Conservation (phyloP, 805 yeast genomes). For the Candida nonsorbophila region DNA sequence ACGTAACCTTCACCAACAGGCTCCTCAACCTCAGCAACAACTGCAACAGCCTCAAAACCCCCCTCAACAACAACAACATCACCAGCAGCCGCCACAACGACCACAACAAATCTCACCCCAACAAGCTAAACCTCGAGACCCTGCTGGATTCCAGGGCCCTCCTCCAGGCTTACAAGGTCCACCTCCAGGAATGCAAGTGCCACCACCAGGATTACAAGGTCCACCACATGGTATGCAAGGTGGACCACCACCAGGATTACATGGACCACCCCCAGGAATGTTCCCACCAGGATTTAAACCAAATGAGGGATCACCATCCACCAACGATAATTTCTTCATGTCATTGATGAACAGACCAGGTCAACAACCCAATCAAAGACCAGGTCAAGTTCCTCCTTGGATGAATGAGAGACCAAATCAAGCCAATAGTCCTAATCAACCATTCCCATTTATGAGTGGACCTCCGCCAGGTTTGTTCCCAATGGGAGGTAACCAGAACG, state of each 20-base stretch:
- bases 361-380: conserved; percentile 6
- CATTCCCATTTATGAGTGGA: background rate
- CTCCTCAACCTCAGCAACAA: conserved; percentile 5
- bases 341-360: conserved; percentile 34
- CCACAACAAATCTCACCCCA: conserved; percentile 3
- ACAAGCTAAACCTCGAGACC: conserved; percentile 4
- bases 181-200: conserved; percentile 18
- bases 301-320: conserved; percentile 16
- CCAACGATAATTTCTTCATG: conserved; percentile 43
- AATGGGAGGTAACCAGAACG: too few relatives aligned
- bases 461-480: conserved; percentile 1
- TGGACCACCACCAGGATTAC: conserved; percentile 5
- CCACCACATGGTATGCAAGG: conserved; percentile 3
- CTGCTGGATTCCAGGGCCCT: conserved; percentile 7
- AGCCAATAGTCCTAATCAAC: background rate
- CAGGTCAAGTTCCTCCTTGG: background rate
- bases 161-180: conserved; percentile 5
- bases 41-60: conserved; percentile 7
- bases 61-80: conserved; percentile 5
- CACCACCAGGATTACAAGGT: conserved; percentile 11
- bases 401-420: background rate
- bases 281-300: conserved; percentile 25
- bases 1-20: conserved; percentile 8
- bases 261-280: conserved; percentile 21
- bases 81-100: conserved; percentile 9